These are phyloP conservation scores for Aspergillus phoenicis DNA, from an alignment of 2,329 filamentous ascomycete species.

Conservation along the genomic window DNA sequence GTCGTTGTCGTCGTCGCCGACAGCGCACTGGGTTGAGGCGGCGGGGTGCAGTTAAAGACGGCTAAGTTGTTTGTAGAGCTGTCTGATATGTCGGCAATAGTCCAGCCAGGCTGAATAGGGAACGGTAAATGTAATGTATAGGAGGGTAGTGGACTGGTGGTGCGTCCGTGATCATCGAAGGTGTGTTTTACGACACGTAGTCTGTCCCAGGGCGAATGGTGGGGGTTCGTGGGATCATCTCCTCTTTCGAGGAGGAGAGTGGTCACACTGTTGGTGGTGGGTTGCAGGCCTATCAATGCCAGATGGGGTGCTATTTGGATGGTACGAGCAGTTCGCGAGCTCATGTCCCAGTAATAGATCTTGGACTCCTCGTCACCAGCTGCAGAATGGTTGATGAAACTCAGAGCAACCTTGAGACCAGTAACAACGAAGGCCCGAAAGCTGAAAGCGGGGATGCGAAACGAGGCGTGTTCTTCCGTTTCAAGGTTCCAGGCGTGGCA, in stretches of 20 bases:
- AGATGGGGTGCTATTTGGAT: constrained; percentile 12
- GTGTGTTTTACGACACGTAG: constrained; percentile 20
- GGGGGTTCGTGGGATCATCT: background rate
- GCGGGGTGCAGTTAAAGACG: constrained; percentile 8
- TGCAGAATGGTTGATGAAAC: constrained; percentile 7
- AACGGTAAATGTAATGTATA: constrained; percentile 12
- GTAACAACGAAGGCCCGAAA: constrained; percentile 23
- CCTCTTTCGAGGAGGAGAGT: constrained; percentile 17
- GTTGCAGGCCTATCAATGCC: constrained; percentile 21
- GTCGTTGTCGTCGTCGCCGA: background rate
- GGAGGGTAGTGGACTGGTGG: background rate
- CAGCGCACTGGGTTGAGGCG: background rate
- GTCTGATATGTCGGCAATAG: constrained; percentile 3
- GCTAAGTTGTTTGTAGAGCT: constrained; percentile 14
- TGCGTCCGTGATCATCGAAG: constrained; percentile 3
- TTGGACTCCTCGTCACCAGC: constrained; percentile 16
- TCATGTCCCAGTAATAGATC: constrained; percentile 27
- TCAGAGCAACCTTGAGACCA: constrained; percentile 27
- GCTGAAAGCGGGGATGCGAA: constrained; percentile 31
- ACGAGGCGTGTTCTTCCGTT: constrained; percentile 22
- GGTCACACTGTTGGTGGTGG: constrained; percentile 20
- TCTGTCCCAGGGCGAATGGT: background rate
- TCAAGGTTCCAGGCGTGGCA: constrained; percentile 36
- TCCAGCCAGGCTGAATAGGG: background rate
- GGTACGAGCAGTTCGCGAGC: constrained; percentile 20